Evolutionary conservation across 345 rosid species (phyloP), one percentile per base, ranked within the genome.

Genomic region (Hibiscus tridactylites): DNA sequence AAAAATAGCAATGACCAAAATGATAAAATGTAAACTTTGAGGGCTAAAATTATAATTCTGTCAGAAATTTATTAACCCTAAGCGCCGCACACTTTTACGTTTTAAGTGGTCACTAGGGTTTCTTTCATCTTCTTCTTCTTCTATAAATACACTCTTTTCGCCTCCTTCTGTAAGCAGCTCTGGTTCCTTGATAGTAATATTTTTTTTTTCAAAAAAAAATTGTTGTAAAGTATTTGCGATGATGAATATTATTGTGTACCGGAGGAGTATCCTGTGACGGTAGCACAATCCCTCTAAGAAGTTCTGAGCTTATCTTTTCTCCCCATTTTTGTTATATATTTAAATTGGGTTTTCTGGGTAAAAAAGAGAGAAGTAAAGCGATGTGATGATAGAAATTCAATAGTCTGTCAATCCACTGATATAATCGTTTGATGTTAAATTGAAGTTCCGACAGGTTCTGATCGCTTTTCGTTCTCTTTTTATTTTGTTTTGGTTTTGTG

Each of bases 391-490:
- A 78, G 66, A 71, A 75, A 68, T 77, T 80, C 87, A 81, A 67
- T 56, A n/a, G 79, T 81, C 85, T 80, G 84, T 83, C 81, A 82
- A 86, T 86, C 85, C 84, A 69, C 89, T 86, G 85, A 86, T 54
- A 65, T 35, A 67, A 60, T 16, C 16, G 15, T 65, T 77, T 86
- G 89, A 83, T 86, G 89, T 82, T 76, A 64, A 9, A 9, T 6
- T 77, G 84, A 78, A 86, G 65, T 83, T 85, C 82, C 85, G 84
- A 85, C 83, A 81, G 89, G 84, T 83, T 86, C 85, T 74, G 86
- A 86, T 83, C 79, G 84, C 85, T 64, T 57, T 46, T 3, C 0
- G 1, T 2, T 53, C 62, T 52, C 24, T 11, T 6, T n/a, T n/a
- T n/a, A n/a, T n/a, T n/a, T n/a, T n/a, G n/a, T n/a, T n/a, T n/a